These are phyloP conservation scores for Euryodendron excelsum DNA, from an alignment of 148 eudicot species.

Conservation along the genomic window DNA sequence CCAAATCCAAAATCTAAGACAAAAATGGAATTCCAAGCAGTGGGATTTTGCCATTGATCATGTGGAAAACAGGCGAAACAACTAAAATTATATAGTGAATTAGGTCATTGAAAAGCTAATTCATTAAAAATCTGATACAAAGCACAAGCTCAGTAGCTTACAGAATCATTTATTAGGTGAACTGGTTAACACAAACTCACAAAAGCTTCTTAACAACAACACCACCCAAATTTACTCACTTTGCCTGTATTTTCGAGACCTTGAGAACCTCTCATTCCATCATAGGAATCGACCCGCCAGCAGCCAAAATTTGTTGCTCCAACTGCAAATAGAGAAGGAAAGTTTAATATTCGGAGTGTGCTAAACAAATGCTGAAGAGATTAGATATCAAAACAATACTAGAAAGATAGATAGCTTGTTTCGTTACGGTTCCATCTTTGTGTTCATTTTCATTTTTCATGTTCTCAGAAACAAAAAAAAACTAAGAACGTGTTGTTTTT, in stretches of 20 bases:
- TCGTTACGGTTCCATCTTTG: no score
- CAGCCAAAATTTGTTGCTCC: slow-evolving; percentile 67
- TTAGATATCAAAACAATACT: no score
- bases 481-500: no score
- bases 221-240: neutral
- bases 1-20: neutral
- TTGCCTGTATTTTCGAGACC: neutral
- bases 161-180: neutral
- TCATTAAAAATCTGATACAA: neutral
- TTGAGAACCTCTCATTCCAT: slow-evolving; percentile 21
- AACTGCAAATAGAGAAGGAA: slow-evolving; percentile 34
- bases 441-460: neutral
- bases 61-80: neutral
- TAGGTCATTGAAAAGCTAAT: slow-evolving; percentile 3
- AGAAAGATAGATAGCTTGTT: no score
- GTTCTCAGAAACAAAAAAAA: neutral
- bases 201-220: slow-evolving; percentile 13
- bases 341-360: neutral
- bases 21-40: neutral
- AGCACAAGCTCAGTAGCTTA: slow-evolving; percentile 13
- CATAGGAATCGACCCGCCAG: slow-evolving; percentile 66
- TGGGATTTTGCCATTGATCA: neutral
- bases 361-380: neutral
- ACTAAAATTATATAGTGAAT: neutral
- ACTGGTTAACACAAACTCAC: slow-evolving; percentile 6